Conservation (phyloP, 2,329 filamentous ascomycete species). For the Aspergillus fischeri region DNA sequence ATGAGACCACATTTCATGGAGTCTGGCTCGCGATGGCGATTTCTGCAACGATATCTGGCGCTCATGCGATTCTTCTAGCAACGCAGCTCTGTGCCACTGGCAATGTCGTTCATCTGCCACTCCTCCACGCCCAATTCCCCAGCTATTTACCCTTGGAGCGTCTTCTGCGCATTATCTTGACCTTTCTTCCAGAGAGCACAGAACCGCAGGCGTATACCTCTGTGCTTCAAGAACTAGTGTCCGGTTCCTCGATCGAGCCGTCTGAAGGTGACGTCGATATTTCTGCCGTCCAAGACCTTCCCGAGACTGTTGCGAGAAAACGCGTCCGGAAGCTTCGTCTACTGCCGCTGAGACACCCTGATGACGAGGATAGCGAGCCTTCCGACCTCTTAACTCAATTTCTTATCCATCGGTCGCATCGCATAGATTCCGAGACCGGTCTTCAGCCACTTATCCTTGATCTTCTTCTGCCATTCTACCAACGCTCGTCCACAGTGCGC, state of each 20-base stretch:
- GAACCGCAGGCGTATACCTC: slow-evolving; percentile 49
- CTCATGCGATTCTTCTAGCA: slow-evolving; percentile 57
- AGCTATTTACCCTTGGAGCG: slow-evolving; percentile 49
- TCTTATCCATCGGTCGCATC: slow-evolving; percentile 56
- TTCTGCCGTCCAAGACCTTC: slow-evolving; percentile 45
- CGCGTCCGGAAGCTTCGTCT: slow-evolving; percentile 50
- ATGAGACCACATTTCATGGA: background rate
- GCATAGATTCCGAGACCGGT: slow-evolving; percentile 57
- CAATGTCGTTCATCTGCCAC: slow-evolving; percentile 50
- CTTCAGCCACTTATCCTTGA: slow-evolving; percentile 53
- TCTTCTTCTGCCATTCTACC: slow-evolving; percentile 56
- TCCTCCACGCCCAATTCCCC: slow-evolving; percentile 47
- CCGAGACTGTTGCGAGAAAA: slow-evolving; percentile 48
- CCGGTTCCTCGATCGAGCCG: slow-evolving; percentile 22
- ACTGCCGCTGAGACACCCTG: slow-evolving; percentile 45
- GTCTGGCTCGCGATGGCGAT: slow-evolving; percentile 31
- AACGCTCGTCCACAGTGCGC: slow-evolving; percentile 49
- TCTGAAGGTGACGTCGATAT: slow-evolving; percentile 41
- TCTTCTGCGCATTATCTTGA: slow-evolving; percentile 56
- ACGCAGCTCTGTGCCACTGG: slow-evolving; percentile 53
- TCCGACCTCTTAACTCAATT: slow-evolving; percentile 53
- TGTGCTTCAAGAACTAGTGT: slow-evolving; percentile 47
- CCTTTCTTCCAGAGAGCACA: slow-evolving; percentile 57
- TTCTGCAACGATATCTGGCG: slow-evolving; percentile 44
- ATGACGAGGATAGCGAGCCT: slow-evolving; percentile 40